Conservation (phyloP, 108 stramenopile genomes). For the Pseudonitzschia delicatissima region DNA sequence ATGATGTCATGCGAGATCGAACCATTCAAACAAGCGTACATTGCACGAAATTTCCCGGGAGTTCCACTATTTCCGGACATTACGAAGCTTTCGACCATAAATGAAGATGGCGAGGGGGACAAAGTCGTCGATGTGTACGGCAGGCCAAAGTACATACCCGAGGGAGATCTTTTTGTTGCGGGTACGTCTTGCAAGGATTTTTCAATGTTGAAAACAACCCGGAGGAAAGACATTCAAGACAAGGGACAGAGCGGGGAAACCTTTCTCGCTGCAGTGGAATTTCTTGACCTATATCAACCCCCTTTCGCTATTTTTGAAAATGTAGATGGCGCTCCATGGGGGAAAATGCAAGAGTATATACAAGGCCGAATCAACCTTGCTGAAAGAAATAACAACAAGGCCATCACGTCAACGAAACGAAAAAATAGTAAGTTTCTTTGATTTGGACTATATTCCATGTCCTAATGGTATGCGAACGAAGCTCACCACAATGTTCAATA, state of each 20-base stretch:
- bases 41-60: slow-evolving; percentile 66
- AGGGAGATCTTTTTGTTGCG: slow-evolving; percentile 69
- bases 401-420: slow-evolving; percentile 8
- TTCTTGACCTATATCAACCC: slow-evolving; percentile 60
- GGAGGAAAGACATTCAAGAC: slow-evolving; percentile 73
- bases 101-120: slow-evolving; percentile 18
- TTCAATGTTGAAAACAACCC: slow-evolving; percentile 52
- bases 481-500: too few relatives aligned
- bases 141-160: slow-evolving; percentile 39
- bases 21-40: slow-evolving; percentile 81
- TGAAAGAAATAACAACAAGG: slow-evolving; percentile 13
- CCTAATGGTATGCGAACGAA: neutral
- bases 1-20: slow-evolving; percentile 75
- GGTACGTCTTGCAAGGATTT: slow-evolving; percentile 85
- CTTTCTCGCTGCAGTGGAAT: slow-evolving; percentile 67
- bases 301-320: slow-evolving; percentile 75
- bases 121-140: slow-evolving; percentile 70
- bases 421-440: neutral
- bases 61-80: slow-evolving; percentile 71
- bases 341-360: slow-evolving; percentile 81
- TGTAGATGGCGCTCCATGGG: slow-evolving; percentile 68
- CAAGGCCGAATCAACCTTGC: slow-evolving; percentile 32
- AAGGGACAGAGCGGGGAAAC: slow-evolving; percentile 75
- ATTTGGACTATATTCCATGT: neutral
- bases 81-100: slow-evolving; percentile 41